Conservation (phyloP, 2,329 filamentous ascomycete species). For the Colletotrichum sp. region DNA sequence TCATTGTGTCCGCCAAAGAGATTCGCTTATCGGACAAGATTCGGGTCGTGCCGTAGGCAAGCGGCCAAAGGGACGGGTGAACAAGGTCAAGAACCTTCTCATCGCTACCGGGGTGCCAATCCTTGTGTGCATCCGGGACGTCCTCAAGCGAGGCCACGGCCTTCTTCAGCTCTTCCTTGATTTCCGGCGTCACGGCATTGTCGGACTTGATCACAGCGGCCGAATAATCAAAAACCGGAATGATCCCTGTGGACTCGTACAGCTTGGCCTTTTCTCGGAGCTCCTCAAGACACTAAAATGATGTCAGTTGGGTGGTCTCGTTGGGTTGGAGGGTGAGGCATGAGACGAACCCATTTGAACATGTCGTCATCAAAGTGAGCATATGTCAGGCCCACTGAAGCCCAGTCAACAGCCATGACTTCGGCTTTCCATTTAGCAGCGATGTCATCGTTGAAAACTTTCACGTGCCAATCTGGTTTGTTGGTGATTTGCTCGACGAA, state of each 20-base stretch:
- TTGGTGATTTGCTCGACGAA: slow-evolving; percentile 31
- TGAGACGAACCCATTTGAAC: slow-evolving; percentile 30
- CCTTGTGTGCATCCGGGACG: slow-evolving; percentile 51
- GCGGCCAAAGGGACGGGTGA: slow-evolving; percentile 66
- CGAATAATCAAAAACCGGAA: slow-evolving; percentile 36
- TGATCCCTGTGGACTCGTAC: slow-evolving; percentile 33
- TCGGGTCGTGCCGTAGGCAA: slow-evolving; percentile 55
- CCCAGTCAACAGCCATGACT: slow-evolving; percentile 32
- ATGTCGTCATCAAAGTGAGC: slow-evolving; percentile 32
- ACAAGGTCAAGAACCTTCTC: slow-evolving; percentile 64
- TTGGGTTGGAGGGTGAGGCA: neutral
- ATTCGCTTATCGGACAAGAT: slow-evolving; percentile 30
- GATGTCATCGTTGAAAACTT: slow-evolving; percentile 27
- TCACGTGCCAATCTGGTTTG: slow-evolving; percentile 29
- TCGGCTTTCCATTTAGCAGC: slow-evolving; percentile 26
- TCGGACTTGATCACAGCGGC: slow-evolving; percentile 40
- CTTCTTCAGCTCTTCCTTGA: slow-evolving; percentile 40
- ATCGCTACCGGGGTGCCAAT: slow-evolving; percentile 66
- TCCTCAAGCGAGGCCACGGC: slow-evolving; percentile 54
- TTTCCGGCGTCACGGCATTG: slow-evolving; percentile 23
- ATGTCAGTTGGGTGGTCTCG: neutral
- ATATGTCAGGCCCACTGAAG: slow-evolving; percentile 12
- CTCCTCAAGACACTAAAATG: slow-evolving; percentile 33
- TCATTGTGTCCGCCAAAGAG: slow-evolving; percentile 40
- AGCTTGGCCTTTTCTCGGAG: slow-evolving; percentile 34